Evolutionary conservation across 129 eudicot species (phyloP), one percentile per base, ranked within the genome.

Genomic region (Flaveria sonorensis): DNA sequence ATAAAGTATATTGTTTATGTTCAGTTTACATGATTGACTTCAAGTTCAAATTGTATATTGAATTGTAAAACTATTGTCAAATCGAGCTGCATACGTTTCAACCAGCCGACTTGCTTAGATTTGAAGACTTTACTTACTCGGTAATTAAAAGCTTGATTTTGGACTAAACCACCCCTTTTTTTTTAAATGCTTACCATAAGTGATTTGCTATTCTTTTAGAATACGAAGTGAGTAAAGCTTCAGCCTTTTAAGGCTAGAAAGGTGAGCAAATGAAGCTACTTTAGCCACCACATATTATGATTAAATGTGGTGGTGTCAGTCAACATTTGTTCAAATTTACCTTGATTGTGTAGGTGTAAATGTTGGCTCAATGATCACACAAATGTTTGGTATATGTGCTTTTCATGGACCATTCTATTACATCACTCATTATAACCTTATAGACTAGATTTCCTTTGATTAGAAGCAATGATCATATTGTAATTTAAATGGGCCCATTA

Each of bases 401-500:
- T 81, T 81, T 81, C 84, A 81, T 67, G 84, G 84, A 74, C 84
- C 80, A 81, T 74, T 56, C 75, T 81, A 81, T 74, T 67, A 55
- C 75, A 55, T 65, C 79, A 66, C 69, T 73, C 74, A 81, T 80
- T 74, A 80, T 80, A 56, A 73, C 75, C 75, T 70, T 70, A 69
- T 74, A 67, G 75, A 66, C 79, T 81, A 81, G 75, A 81, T 81
- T 74, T 67, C 84, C 62, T 81, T 81, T 73, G 71, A 74, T 74
- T 55, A 55, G 56, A 74, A 67, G 80, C 21, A 63, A 63, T 63
- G 52, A 67, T 10, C 53, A 74, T 46, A 65, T 68, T 63, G 5
- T 13, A 63, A 36, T 36, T 36, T 36, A 36, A 6, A 45, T 60
- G 77, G 77, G 14, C 53, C 82, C 82, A 10, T 32, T 4, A 26